These are phyloP conservation scores for Phytophthora ramorum DNA, from an alignment of 352 stramenopile genomes.

Conservation along the genomic window DNA sequence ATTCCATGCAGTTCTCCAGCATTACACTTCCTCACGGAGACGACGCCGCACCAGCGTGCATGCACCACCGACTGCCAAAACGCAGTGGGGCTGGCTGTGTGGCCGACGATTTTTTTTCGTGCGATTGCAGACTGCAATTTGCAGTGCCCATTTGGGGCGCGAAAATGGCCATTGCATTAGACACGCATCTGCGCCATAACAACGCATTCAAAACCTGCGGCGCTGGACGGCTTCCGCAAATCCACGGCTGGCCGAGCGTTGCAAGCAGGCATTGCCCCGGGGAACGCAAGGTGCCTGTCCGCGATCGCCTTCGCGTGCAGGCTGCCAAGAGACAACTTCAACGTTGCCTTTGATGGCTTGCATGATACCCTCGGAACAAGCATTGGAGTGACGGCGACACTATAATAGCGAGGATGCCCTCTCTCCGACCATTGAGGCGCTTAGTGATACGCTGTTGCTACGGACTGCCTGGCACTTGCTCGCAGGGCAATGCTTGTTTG, in stretches of 20 bases:
- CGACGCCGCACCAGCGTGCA: no score
- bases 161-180: neutral
- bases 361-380: neutral
- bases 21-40: no score
- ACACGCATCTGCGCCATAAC: conserved; percentile 7
- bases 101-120: neutral
- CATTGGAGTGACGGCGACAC: neutral
- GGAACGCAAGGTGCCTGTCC: conserved; percentile 16
- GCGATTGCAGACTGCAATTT: neutral
- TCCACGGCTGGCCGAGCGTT: neutral
- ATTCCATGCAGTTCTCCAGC: no score
- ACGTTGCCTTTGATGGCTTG: neutral
- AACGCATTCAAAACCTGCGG: conserved; percentile 11
- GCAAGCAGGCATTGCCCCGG: neutral
- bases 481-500: no score
- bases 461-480: no score
- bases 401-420: no score
- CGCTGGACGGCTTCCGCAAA: conserved; percentile 1
- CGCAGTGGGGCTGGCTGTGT: neutral
- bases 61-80: no score
- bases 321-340: neutral
- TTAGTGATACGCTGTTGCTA: no score
- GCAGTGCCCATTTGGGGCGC: neutral
- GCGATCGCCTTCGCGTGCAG: neutral
- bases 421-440: no score